A percentile compares a stretch with the other conserved stretches of the same genome.
phyloP scores from a whole-genome alignment of 1,284 basidiomycete species.

The Microbotryum violaceum region DNA sequence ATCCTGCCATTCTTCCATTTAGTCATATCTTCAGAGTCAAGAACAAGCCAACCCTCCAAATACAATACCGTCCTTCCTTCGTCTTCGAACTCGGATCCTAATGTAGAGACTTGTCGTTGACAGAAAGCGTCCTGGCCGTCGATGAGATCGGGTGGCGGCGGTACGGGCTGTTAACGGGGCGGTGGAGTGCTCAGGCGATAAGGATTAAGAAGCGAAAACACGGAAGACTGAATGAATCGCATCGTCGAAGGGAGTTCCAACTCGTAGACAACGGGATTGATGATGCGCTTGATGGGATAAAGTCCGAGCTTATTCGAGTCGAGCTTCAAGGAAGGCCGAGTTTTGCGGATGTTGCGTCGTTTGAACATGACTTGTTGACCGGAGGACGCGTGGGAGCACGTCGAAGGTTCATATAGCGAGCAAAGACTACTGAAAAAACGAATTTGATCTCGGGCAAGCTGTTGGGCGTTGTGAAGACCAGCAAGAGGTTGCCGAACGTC shows the following conservation, averaged over 20 bases:
- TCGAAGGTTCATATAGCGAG: too few relatives aligned
- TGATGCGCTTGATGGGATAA: constrained; percentile 1
- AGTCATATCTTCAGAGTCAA: too few relatives aligned
- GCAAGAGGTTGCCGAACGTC: too few relatives aligned
- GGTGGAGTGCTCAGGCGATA: neutral
- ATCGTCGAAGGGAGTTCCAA: constrained; percentile 6
- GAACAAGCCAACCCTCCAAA: too few relatives aligned
- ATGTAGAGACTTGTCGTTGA: too few relatives aligned
- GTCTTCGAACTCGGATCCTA: too few relatives aligned
- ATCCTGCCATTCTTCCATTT: too few relatives aligned
- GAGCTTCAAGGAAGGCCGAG: constrained; percentile 12
- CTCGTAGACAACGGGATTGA: constrained; percentile 4
- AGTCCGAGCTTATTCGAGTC: constrained; percentile 12
- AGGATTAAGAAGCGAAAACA: constrained; percentile 13
- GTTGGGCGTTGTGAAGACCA: too few relatives aligned
- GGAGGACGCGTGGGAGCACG: too few relatives aligned
- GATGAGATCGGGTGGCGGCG: neutral
- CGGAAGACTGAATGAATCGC: constrained; percentile 11
- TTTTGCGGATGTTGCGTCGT: constrained; percentile 13
- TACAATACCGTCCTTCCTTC: too few relatives aligned
- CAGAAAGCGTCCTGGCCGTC: neutral
- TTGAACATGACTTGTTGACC: constrained; percentile 28
- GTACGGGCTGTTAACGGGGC: neutral
- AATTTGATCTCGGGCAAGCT: too few relatives aligned
- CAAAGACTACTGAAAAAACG: too few relatives aligned